Evolutionary conservation across 2,329 filamentous ascomycete species (phyloP).

Genomic region (Exophiala sideris): DNA sequence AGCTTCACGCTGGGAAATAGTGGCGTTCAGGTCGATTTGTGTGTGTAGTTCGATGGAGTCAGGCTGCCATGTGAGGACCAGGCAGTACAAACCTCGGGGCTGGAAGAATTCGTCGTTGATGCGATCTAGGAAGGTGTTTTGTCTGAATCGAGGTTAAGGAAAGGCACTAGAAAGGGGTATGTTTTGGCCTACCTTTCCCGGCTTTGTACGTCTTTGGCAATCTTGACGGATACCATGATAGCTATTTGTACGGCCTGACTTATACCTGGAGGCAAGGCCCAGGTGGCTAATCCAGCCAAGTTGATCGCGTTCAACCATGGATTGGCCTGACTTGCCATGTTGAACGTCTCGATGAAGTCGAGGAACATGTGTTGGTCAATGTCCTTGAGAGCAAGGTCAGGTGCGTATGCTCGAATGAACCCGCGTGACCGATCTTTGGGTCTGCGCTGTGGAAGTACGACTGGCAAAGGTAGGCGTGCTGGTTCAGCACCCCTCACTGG

Average conservation of each 20-base stretch:
- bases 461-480: constrained; percentile 36
- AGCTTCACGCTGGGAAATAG: constrained; percentile 25
- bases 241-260: constrained; percentile 2
- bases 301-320: constrained; percentile 13
- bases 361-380: constrained; percentile 50
- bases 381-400: constrained; percentile 42
- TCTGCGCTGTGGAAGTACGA: constrained; percentile 54
- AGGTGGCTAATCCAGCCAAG: constrained; percentile 6
- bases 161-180: constrained; percentile 8
- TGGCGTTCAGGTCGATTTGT: constrained; percentile 37
- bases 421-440: constrained; percentile 48
- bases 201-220: constrained; percentile 17
- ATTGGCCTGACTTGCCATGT: constrained; percentile 25
- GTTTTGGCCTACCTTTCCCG: neutral
- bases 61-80: constrained; percentile 54
- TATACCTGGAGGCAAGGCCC: neutral
- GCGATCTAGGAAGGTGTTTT: constrained; percentile 54
- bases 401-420: constrained; percentile 52
- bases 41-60: constrained; percentile 34
- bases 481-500: neutral
- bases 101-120: constrained; percentile 57
- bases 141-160: constrained; percentile 26
- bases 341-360: constrained; percentile 48
- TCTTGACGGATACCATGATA: constrained; percentile 5
- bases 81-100: constrained; percentile 53